Evolutionary conservation across 306 rosid species (phyloP).

Genomic region (Pyrus betulifolia): DNA sequence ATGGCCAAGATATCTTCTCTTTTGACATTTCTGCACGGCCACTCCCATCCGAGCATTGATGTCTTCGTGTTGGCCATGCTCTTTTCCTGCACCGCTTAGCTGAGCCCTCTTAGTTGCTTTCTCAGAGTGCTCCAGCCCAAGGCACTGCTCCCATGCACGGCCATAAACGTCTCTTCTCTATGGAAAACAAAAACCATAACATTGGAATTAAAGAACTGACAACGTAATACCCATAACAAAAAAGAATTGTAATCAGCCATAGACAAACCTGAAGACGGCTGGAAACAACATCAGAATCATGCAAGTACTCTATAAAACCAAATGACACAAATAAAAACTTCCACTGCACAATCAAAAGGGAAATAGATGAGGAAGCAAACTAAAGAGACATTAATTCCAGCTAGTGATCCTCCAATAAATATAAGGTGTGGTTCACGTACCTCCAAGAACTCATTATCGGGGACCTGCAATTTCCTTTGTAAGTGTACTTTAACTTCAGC

Average conservation of each 20-base stretch:
- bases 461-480: constrained; percentile 79
- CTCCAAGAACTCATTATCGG: constrained; percentile 74
- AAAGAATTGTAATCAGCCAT: neutral
- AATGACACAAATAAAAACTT: constrained; percentile 78
- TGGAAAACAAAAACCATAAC: constrained; percentile 1
- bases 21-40: neutral
- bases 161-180: constrained; percentile 81
- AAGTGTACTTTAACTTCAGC: constrained; percentile 76
- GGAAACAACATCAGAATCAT: constrained; percentile 64
- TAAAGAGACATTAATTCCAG: neutral
- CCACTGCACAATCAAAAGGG: constrained; percentile 44
- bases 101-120: constrained; percentile 70
- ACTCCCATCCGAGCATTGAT: neutral
- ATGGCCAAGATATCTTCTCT: neutral
- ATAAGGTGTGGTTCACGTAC: constrained; percentile 19
- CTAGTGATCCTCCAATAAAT: neutral
- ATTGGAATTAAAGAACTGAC: neutral
- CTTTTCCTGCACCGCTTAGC: constrained; percentile 20
- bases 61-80: neutral
- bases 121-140: constrained; percentile 88
- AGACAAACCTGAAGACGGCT: constrained; percentile 71
- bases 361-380: neutral
- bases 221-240: neutral
- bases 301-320: constrained; percentile 86
- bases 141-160: constrained; percentile 92